Evolutionary conservation across 495 filamentous ascomycete species (phyloP).

Genomic region (Penicillium antarcticum): DNA sequence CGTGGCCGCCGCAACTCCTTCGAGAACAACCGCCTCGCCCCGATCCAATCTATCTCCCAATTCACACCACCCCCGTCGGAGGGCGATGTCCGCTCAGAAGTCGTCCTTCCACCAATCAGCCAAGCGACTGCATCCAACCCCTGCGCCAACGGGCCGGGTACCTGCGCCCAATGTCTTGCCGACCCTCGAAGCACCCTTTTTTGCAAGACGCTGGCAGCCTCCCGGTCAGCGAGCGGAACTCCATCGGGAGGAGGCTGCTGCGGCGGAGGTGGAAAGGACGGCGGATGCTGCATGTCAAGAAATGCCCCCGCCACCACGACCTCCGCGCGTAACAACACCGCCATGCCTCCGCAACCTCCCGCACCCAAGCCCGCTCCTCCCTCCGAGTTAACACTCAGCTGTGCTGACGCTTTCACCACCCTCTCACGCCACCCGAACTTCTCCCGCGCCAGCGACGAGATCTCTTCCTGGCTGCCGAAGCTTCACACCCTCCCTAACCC

Average conservation of each 20-base stretch:
- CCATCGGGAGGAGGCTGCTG: constrained; percentile 48
- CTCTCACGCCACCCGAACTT: constrained; percentile 78
- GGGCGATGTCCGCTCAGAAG: constrained; percentile 51
- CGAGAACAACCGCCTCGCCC: constrained; percentile 47
- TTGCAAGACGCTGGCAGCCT: constrained; percentile 78
- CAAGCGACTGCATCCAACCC: constrained; percentile 40
- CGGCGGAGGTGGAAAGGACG: constrained; percentile 45
- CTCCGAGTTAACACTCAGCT: constrained; percentile 49
- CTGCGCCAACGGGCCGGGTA: constrained; percentile 71
- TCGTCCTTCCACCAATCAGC: constrained; percentile 38
- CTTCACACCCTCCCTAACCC: constrained; percentile 58
- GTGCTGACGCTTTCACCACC: constrained; percentile 80
- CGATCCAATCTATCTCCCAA: constrained; percentile 49
- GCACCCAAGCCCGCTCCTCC: constrained; percentile 26
- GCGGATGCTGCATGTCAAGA: constrained; percentile 50
- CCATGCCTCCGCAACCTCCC: constrained; percentile 23
- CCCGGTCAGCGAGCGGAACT: constrained; percentile 45
- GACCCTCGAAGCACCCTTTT: constrained; percentile 81
- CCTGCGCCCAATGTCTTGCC: constrained; percentile 72
- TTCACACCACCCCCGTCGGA: constrained; percentile 72
- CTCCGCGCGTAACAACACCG: constrained; percentile 22
- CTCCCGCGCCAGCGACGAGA: constrained; percentile 68
- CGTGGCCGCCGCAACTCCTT: constrained; percentile 28
- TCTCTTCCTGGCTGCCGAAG: constrained; percentile 71
- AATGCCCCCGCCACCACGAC: constrained; percentile 26